phyloP scores from a whole-genome alignment of 2,329 filamentous ascomycete genomes.

The Westerdykella sp. region DNA sequence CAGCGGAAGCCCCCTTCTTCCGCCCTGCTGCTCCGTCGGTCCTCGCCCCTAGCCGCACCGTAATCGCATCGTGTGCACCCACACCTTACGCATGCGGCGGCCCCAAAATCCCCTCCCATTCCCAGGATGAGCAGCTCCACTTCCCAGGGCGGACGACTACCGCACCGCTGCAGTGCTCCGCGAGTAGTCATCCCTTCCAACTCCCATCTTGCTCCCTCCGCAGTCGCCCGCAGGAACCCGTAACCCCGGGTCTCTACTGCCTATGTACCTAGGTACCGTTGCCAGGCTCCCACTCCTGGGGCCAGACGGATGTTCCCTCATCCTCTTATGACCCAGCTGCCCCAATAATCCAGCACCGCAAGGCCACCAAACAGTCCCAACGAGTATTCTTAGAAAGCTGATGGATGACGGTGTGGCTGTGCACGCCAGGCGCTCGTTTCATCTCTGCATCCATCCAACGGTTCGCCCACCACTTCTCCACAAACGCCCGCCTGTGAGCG shows the following conservation, averaged over 20 bases:
- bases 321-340: too few relatives aligned
- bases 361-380: too few relatives aligned
- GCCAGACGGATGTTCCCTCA: too few relatives aligned
- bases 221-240: too few relatives aligned
- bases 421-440: slow-evolving; percentile 5
- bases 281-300: too few relatives aligned
- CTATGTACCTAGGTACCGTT: too few relatives aligned
- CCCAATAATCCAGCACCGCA: too few relatives aligned
- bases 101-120: background rate
- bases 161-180: background rate
- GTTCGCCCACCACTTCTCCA: slow-evolving; percentile 9
- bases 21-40: too few relatives aligned
- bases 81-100: background rate
- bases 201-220: background rate
- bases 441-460: slow-evolving; percentile 10
- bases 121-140: background rate
- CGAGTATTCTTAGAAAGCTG: slow-evolving; percentile 34
- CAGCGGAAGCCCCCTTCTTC: too few relatives aligned
- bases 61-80: too few relatives aligned
- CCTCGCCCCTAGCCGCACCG: too few relatives aligned
- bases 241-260: too few relatives aligned
- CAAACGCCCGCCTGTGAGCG: slow-evolving; percentile 2
- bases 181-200: background rate
- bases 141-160: background rate
- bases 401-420: slow-evolving; percentile 9